A percentile compares a stretch with the other conserved stretches of the same genome.
These are phyloP conservation scores for Macrolepiota albuminosa DNA, from an alignment of 768 basidiomycete genomes.

Conservation along the genomic window DNA sequence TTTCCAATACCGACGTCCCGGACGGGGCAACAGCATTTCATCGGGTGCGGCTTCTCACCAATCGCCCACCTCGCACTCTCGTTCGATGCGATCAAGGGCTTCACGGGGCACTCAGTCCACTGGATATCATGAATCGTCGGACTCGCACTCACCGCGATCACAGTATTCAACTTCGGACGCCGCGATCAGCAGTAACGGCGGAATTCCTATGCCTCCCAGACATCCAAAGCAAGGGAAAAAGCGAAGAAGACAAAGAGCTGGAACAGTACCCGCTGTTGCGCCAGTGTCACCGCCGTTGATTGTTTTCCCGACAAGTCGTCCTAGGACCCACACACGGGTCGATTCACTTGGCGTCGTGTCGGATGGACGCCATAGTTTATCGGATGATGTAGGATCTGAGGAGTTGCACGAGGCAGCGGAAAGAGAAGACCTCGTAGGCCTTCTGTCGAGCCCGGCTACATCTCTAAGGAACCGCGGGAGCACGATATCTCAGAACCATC, in stretches of 20 bases:
- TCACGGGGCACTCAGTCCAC: constrained; percentile 54
- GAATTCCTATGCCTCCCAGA: constrained; percentile 40
- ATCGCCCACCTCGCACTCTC: constrained; percentile 26
- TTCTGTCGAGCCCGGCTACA: constrained; percentile 48
- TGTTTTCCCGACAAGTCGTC: constrained; percentile 22
- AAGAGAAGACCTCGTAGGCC: constrained; percentile 55
- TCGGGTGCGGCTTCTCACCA: constrained; percentile 37
- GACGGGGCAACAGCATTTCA: constrained; percentile 38
- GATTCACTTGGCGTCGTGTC: constrained; percentile 10
- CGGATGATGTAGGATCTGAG: constrained; percentile 41
- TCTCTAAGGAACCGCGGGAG: constrained; percentile 40
- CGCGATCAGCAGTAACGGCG: constrained; percentile 29
- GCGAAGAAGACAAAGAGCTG: constrained; percentile 25
- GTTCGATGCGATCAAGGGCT: constrained; percentile 31
- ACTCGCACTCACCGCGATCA: constrained; percentile 49
- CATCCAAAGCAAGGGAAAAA: constrained; percentile 29
- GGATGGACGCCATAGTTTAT: constrained; percentile 23
- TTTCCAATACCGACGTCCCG: constrained; percentile 57
- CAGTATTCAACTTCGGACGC: constrained; percentile 29
- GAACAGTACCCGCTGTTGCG: constrained; percentile 29
- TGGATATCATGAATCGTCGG: constrained; percentile 57
- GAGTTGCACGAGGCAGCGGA: constrained; percentile 58
- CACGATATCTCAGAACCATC: constrained; percentile 24
- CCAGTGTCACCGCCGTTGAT: constrained; percentile 15
- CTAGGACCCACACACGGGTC: constrained; percentile 10